phyloP scores from a whole-genome alignment of 306 rosid genomes.

The Boehmeria nivea region DNA sequence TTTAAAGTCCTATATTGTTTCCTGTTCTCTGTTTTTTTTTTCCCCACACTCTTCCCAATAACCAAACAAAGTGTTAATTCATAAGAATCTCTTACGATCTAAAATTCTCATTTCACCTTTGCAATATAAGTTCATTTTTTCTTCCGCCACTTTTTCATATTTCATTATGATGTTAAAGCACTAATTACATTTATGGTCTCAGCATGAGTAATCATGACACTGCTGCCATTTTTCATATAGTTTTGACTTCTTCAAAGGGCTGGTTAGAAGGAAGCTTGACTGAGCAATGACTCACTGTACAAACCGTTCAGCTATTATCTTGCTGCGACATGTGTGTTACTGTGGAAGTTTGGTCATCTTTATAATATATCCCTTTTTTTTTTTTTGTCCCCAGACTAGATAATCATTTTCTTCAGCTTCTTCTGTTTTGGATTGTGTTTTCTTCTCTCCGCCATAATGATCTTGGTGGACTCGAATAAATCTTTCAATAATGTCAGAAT shows the following conservation, averaged over 20 bases:
- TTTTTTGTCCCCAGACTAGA: not conserved
- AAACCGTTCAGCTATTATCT: slow-evolving; percentile 22
- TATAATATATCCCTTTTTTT: not conserved
- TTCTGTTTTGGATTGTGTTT: not conserved
- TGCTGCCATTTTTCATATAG: slow-evolving; percentile 34
- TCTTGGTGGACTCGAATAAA: slow-evolving; percentile 16
- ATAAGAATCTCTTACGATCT: too few relatives aligned
- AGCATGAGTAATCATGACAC: slow-evolving; percentile 12
- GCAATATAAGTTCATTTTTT: too few relatives aligned
- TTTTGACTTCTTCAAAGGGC: slow-evolving; percentile 79
- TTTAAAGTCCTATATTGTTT: too few relatives aligned
- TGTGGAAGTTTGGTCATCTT: slow-evolving; percentile 8
- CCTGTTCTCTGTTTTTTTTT: too few relatives aligned
- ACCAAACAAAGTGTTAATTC: too few relatives aligned
- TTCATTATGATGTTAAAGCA: not conserved
- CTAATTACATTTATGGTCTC: not conserved
- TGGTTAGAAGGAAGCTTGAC: slow-evolving; percentile 60
- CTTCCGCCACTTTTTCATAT: too few relatives aligned
- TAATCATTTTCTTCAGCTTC: not conserved
- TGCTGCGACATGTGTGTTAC: slow-evolving; percentile 15
- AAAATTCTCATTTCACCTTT: too few relatives aligned
- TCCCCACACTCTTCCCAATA: too few relatives aligned
- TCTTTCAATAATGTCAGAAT: slow-evolving; percentile 17
- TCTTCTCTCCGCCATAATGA: slow-evolving; percentile 3
- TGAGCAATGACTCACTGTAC: slow-evolving; percentile 34